A percentile compares a stretch with the other conserved stretches of the same genome.
Conservation (phyloP, 116 monocot species). For the Iris pallida region DNA sequence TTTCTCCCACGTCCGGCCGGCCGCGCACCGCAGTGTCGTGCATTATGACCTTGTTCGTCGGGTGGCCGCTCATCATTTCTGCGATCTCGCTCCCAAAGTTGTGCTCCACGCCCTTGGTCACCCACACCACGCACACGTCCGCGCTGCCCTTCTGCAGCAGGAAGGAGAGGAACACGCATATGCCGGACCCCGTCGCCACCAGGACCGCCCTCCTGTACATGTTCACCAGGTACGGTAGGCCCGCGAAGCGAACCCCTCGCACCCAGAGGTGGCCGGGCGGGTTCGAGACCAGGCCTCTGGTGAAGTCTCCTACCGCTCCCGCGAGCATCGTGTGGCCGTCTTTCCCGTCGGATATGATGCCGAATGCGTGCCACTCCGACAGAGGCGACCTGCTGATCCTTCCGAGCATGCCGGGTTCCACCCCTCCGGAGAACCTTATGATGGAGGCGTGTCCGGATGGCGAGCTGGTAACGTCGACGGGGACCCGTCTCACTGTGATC, state of each 20-base stretch:
- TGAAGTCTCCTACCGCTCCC: conserved; percentile 41
- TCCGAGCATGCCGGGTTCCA: conserved; percentile 24
- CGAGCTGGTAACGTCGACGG: conserved; percentile 4
- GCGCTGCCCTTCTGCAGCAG: conserved; percentile 19
- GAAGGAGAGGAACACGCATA: conserved; percentile 13
- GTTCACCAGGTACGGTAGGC: conserved; percentile 28
- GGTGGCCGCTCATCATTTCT: conserved; percentile 8
- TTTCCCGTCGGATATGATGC: conserved; percentile 19
- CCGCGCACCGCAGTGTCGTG: conserved; percentile 13
- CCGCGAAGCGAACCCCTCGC: conserved; percentile 22
- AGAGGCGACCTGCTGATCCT: conserved; percentile 31
- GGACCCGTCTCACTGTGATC: conserved; percentile 19
- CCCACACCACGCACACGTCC: conserved; percentile 31
- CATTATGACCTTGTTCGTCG: conserved; percentile 11
- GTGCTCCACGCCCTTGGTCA: conserved; percentile 30
- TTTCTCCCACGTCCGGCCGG: conserved; percentile 21
- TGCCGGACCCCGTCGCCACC: conserved; percentile 10
- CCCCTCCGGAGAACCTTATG: conserved; percentile 21
- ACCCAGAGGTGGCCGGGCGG: conserved; percentile 33
- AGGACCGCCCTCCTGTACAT: conserved; percentile 31
- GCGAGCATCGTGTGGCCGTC: conserved; percentile 31
- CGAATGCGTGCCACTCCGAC: conserved; percentile 18
- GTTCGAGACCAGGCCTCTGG: conserved; percentile 15
- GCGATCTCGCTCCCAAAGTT: conserved; percentile 17
- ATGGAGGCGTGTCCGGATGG: conserved; percentile 20